These are phyloP conservation scores for Cardamine chenopodiifolia DNA, from an alignment of 345 rosid genomes.

Conservation along the genomic window DNA sequence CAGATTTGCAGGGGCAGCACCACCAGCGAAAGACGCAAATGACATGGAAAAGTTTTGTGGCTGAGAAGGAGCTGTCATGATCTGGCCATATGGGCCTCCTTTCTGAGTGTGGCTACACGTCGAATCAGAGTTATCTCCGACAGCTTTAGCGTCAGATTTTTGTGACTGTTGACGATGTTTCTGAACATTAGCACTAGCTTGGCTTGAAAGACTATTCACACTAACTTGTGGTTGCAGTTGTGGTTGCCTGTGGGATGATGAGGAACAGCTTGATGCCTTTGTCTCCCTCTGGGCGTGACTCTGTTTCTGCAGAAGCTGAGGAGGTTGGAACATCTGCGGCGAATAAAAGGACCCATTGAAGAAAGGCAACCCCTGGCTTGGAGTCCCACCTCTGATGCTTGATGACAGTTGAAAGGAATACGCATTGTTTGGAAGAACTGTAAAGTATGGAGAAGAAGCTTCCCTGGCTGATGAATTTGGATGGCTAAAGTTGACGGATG, in stretches of 20 bases:
- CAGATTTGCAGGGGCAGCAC: conserved; percentile 47
- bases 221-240: conserved; percentile 43
- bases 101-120: conserved; percentile 37
- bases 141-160: conserved; percentile 47
- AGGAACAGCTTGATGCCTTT: conserved; percentile 48
- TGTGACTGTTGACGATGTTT: conserved; percentile 47
- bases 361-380: conserved; percentile 52
- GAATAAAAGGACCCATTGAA: conserved; percentile 56
- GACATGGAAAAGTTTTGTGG: conserved; percentile 57
- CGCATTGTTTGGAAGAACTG: conserved; percentile 54
- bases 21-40: conserved; percentile 49
- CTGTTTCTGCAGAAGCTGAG: conserved; percentile 54
- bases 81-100: conserved; percentile 48
- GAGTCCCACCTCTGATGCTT: conserved; percentile 46
- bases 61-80: conserved; percentile 42
- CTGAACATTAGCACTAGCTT: conserved; percentile 40
- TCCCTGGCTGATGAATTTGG: conserved; percentile 51
- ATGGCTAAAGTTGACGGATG: conserved; percentile 50
- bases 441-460: conserved; percentile 46
- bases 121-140: conserved; percentile 43
- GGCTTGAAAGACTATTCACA: conserved; percentile 37
- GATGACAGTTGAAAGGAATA: conserved; percentile 51
- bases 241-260: conserved; percentile 54
- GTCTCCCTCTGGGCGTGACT: conserved; percentile 41
- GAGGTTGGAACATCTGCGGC: conserved; percentile 55